Evolutionary conservation across 2,329 filamentous ascomycete genomes (phyloP).

Genomic region (Sarocladium kiliense): DNA sequence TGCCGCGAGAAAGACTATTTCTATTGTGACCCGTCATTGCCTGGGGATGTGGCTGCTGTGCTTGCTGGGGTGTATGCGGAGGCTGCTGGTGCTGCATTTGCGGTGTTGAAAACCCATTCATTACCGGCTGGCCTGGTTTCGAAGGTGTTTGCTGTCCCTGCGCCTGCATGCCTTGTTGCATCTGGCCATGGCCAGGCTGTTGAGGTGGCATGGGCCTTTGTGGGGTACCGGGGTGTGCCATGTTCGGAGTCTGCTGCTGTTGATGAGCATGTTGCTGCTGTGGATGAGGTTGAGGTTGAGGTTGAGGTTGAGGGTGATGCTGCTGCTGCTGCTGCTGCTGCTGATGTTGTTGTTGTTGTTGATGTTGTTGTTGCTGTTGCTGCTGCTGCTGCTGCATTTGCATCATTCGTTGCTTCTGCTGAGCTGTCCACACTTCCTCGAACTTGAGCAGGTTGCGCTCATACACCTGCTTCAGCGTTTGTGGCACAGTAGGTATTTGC

Average conservation of each 20-base stretch:
- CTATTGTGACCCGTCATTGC: constrained; percentile 34
- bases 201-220: constrained; percentile 29
- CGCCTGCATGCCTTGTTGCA: constrained; percentile 28
- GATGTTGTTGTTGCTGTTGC: constrained; percentile 25
- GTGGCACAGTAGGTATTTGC: constrained; percentile 61
- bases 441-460: constrained; percentile 72
- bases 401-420: constrained; percentile 49
- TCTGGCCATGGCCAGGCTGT: constrained; percentile 27
- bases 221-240: constrained; percentile 21
- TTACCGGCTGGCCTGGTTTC: constrained; percentile 31
- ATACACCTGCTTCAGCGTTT: constrained; percentile 68
- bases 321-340: constrained; percentile 29
- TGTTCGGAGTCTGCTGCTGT: constrained; percentile 16
- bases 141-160: constrained; percentile 32
- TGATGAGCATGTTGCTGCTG: constrained; percentile 26
- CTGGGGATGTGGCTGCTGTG: constrained; percentile 13
- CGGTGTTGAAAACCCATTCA: constrained; percentile 33
- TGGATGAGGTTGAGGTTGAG: constrained; percentile 28
- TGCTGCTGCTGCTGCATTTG: constrained; percentile 43
- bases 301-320: constrained; percentile 25
- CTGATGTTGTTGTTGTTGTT: constrained; percentile 33
- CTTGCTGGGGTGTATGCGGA: constrained; percentile 11
- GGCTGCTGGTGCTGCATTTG: constrained; percentile 17
- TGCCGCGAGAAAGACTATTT: constrained; percentile 46
- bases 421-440: constrained; percentile 61